Conservation (phyloP, 1,139 yeast genomes). For the Yamadazyma diospyri region DNA sequence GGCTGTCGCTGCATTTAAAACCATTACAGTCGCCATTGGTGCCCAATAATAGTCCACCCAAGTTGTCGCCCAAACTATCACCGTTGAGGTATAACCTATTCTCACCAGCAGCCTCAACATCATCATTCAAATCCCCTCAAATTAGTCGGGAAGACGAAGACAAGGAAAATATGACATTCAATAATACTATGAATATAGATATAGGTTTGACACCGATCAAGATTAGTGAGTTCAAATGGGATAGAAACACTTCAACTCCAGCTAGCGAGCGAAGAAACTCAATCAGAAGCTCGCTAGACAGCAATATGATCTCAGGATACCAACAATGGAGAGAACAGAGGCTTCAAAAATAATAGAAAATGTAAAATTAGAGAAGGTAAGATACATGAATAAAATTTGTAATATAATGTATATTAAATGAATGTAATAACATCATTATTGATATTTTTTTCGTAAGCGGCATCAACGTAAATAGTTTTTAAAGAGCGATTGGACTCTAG, state of each 20-base stretch:
- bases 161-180: constrained; percentile 8
- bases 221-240: constrained; percentile 10
- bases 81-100: constrained; percentile 17
- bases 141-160: constrained; percentile 9
- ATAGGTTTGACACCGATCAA: constrained; percentile 24
- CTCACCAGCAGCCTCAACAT: constrained; percentile 3
- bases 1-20: constrained; percentile 11
- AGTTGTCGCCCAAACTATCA: constrained; percentile 14
- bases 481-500: constrained; percentile 14
- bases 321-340: constrained; percentile 40
- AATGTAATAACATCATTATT: constrained; percentile 12
- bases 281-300: constrained; percentile 21
- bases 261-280: constrained; percentile 18
- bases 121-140: constrained; percentile 1
- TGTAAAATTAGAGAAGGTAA: too few species aligned
- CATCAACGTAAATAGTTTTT: constrained; percentile 15
- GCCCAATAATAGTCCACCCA: constrained; percentile 4
- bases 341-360: constrained; percentile 18
- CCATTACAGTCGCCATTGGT: constrained; percentile 32
- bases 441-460: constrained; percentile 8
- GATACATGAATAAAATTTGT: too few species aligned
- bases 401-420: constrained; percentile 8
- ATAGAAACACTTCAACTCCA: constrained; percentile 15
- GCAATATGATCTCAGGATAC: constrained; percentile 41
- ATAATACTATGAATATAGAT: constrained; percentile 9